Percentiles rank a stretch among this genome's conserved stretches.
phyloP scores from a whole-genome alignment of 345 rosid species.

The Diplotaxis tenuifolia region DNA sequence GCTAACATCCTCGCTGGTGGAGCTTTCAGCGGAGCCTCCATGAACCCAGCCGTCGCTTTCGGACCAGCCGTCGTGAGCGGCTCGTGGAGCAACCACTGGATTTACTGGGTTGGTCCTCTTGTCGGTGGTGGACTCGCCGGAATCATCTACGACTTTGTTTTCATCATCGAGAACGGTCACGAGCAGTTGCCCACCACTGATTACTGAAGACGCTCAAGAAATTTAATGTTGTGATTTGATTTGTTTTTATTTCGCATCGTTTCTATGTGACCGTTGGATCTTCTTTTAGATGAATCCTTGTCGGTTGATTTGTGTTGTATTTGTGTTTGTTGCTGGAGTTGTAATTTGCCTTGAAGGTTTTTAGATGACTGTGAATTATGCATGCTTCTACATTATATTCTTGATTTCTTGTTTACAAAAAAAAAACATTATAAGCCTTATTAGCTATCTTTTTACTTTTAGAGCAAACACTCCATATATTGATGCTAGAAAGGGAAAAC shows the following conservation, averaged over 20 bases:
- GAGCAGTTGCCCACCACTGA: constrained; percentile 71
- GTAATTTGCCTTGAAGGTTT: constrained; percentile 14
- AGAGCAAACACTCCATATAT: background rate
- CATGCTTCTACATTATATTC: background rate
- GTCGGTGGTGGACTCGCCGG: constrained; percentile 87
- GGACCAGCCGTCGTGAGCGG: constrained; percentile 96
- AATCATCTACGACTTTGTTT: constrained; percentile 63
- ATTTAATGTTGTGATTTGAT: constrained; percentile 14
- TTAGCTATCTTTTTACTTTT: too few relatives aligned
- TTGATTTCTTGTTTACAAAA: background rate
- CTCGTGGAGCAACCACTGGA: constrained; percentile 84
- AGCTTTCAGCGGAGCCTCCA: constrained; percentile 82
- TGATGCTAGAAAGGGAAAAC: background rate
- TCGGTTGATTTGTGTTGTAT: constrained; percentile 23
- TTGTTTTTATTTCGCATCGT: constrained; percentile 10
- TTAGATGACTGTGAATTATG: constrained; percentile 7
- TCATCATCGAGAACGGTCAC: constrained; percentile 48
- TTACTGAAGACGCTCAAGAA: constrained; percentile 41
- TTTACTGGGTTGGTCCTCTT: constrained; percentile 92
- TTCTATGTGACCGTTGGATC: constrained; percentile 33
- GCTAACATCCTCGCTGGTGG: constrained; percentile 93
- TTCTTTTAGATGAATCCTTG: constrained; percentile 13
- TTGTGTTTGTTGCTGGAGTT: constrained; percentile 28
- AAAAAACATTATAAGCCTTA: background rate
- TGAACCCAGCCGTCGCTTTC: constrained; percentile 96